Evolutionary conservation across 306 rosid species (phyloP).

Genomic region (Vigna radiata): DNA sequence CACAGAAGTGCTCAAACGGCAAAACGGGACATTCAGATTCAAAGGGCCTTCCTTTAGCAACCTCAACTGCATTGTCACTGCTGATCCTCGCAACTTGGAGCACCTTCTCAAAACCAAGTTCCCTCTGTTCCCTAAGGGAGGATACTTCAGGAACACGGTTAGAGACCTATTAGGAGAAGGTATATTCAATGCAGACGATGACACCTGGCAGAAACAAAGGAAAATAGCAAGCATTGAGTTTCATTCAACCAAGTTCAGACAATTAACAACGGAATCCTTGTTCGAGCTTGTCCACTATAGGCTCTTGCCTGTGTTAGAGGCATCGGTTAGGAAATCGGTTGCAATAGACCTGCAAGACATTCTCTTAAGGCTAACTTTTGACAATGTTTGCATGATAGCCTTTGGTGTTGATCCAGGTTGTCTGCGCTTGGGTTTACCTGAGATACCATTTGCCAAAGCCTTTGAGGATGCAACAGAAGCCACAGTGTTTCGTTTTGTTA

Average conservation of each 20-base stretch:
- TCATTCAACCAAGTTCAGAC: conserved; percentile 76
- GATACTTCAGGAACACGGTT: conserved; percentile 68
- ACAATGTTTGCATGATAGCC: conserved; percentile 90
- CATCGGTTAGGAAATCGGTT: conserved; percentile 37
- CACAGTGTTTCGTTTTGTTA: conserved; percentile 69
- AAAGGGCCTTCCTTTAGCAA: conserved; percentile 73
- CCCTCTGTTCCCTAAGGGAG: conserved; percentile 76
- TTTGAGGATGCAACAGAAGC: conserved; percentile 94
- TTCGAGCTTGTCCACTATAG: conserved; percentile 72
- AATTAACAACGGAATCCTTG: conserved; percentile 65
- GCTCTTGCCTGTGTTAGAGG: conserved; percentile 65
- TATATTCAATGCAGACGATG: conserved; percentile 79
- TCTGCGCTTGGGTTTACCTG: conserved; percentile 56
- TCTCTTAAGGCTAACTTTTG: conserved; percentile 79
- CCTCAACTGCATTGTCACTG: conserved; percentile 71
- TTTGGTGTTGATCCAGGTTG: conserved; percentile 97
- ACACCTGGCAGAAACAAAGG: conserved; percentile 83
- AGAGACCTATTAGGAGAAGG: conserved; percentile 86
- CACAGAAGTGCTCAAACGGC: conserved; percentile 48
- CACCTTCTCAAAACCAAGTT: conserved; percentile 87
- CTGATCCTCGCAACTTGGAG: conserved; percentile 88
- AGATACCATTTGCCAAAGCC: conserved; percentile 81
- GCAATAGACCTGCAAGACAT: conserved; percentile 80
- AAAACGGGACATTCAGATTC: conserved; percentile 73
- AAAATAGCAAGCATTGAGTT: conserved; percentile 91